Conservation (phyloP, 129 eudicot species). For the Lonicera japonica region DNA sequence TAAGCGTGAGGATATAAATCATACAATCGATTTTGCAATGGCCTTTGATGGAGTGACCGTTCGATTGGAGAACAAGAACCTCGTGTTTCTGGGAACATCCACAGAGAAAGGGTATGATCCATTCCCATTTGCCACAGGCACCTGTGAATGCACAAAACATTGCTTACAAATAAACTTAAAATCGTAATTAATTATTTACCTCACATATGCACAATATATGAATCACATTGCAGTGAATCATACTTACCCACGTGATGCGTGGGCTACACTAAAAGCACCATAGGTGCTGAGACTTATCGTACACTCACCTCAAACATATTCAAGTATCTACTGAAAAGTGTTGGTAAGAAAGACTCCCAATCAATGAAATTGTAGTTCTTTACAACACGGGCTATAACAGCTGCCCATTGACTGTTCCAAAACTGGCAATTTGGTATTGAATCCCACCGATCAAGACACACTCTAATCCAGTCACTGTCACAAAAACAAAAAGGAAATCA, state of each 20-base stretch:
- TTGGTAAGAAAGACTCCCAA: conserved; percentile 81
- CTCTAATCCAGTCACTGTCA: conserved; percentile 65
- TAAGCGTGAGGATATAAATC: conserved; percentile 17
- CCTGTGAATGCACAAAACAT: conserved; percentile 36
- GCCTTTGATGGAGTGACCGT: conserved; percentile 78
- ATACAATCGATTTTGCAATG: conserved; percentile 90
- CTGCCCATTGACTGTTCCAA: conserved; percentile 99
- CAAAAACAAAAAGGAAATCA: conserved; percentile 6
- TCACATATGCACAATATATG: neutral
- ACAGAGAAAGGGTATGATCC: conserved; percentile 84
- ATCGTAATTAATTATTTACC: neutral
- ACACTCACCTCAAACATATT: conserved; percentile 90
- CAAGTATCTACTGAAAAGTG: conserved; percentile 65
- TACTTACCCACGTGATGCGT: neutral
- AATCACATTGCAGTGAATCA: conserved; percentile 2
- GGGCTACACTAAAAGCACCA: neutral
- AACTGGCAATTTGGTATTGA: conserved; percentile 91
- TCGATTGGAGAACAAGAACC: conserved; percentile 81
- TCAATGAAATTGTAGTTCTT: conserved; percentile 52
- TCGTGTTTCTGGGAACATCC: conserved; percentile 93
- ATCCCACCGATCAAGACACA: conserved; percentile 68
- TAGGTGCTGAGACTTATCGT: neutral
- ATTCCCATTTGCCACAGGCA: conserved; percentile 91
- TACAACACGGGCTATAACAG: conserved; percentile 88
- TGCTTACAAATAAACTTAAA: neutral